Conservation (phyloP, 129 eudicot genomes). For the Artemisia tridentata region DNA sequence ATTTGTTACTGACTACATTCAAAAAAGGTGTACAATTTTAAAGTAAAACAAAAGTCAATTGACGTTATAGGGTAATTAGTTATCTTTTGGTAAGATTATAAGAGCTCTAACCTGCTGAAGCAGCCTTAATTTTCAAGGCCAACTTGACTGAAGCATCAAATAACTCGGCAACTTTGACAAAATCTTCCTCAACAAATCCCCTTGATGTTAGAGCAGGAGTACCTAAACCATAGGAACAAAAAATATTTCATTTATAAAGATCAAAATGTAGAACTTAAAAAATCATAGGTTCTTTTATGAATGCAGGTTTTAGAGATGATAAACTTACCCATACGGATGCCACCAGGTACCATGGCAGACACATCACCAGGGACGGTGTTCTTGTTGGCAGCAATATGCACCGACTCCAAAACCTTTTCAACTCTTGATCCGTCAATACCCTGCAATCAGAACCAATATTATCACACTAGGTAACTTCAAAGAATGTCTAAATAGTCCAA, state of each 20-base stretch:
- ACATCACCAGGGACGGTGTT: constrained; percentile 96
- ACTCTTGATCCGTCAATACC: constrained; percentile 98
- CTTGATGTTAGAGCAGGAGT: constrained; percentile 95
- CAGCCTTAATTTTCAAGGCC: constrained; percentile 68
- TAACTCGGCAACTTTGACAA: constrained; percentile 78
- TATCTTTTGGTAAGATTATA: constrained; percentile 11
- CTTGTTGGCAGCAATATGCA: constrained; percentile 93
- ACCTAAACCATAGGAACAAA: constrained; percentile 39
- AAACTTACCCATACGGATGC: constrained; percentile 87
- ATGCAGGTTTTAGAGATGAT: neutral
- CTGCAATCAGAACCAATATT: constrained; percentile 27
- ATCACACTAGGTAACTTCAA: neutral
- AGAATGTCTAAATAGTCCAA: neutral
- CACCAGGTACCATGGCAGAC: constrained; percentile 98
- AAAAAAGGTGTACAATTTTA: neutral
- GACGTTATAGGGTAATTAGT: constrained; percentile 9
- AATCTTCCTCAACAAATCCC: constrained; percentile 84
- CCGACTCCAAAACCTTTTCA: constrained; percentile 82
- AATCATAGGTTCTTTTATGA: neutral
- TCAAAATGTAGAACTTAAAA: neutral
- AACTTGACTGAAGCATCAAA: constrained; percentile 78
- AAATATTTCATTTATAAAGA: neutral
- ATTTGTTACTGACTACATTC: no score
- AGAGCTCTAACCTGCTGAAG: constrained; percentile 44
- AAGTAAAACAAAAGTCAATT: neutral